Evolutionary conservation across 1,284 basidiomycete genomes (phyloP).

Genomic region (Mycena sp.): DNA sequence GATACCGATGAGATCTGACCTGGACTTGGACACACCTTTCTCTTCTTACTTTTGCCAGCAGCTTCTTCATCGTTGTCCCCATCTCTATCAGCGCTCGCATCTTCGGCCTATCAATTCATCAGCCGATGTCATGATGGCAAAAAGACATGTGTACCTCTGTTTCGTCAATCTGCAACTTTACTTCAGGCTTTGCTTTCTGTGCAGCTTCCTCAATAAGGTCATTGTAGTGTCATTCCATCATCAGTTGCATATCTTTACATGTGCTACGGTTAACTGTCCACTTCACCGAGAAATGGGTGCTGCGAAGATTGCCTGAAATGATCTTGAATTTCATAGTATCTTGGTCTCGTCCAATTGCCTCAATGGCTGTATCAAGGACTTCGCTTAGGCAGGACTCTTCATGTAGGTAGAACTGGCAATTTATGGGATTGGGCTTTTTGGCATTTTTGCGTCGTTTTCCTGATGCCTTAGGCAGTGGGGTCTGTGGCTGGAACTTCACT

Average conservation of each 20-base stretch:
- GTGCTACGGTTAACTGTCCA: neutral
- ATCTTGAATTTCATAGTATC: neutral
- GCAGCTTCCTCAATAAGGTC: neutral
- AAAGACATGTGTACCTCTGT: no score
- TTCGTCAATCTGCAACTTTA: neutral
- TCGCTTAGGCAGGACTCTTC: neutral
- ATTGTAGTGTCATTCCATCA: neutral
- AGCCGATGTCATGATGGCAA: no score
- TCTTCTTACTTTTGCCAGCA: no score
- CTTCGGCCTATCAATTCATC: no score
- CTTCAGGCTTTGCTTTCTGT: neutral
- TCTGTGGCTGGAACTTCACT: neutral
- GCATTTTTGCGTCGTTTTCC: neutral
- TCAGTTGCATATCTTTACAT: neutral
- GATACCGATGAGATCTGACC: no score
- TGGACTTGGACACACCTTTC: no score
- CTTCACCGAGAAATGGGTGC: neutral
- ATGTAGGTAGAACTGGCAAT: neutral
- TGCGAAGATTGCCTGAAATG: neutral
- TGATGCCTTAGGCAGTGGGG: neutral
- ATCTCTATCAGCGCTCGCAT: no score
- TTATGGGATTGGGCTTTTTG: neutral
- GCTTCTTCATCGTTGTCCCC: no score
- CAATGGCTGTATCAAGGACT: neutral
- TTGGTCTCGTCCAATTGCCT: neutral